These are phyloP conservation scores for Erysimum pusillum DNA, from an alignment of 441 rosid species.

Conservation along the genomic window DNA sequence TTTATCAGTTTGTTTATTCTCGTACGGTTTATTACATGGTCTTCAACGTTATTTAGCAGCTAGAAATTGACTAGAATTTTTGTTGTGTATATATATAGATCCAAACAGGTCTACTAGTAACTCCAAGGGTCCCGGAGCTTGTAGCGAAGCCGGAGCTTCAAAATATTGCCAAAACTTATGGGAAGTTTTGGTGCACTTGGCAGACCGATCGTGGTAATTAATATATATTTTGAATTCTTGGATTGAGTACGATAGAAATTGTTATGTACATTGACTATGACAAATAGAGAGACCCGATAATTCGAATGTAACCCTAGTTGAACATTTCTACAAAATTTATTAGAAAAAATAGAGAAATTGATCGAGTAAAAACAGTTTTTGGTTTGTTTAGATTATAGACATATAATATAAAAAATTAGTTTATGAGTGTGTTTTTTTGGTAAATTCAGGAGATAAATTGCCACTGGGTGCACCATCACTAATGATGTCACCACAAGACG, in stretches of 20 bases:
- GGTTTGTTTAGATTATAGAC: background rate
- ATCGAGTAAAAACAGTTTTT: background rate
- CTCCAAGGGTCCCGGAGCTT: conserved; percentile 73
- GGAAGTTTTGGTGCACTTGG: conserved; percentile 91
- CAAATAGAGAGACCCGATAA: background rate
- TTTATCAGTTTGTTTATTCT: background rate
- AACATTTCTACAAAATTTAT: background rate
- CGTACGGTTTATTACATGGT: too few relatives aligned
- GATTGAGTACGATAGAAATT: background rate
- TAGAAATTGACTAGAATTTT: background rate
- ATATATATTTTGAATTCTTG: background rate
- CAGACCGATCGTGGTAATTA: conserved; percentile 69
- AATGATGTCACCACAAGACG: conserved; percentile 82
- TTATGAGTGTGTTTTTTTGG: background rate
- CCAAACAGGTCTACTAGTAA: conserved; percentile 63
- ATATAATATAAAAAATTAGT: background rate
- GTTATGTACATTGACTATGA: background rate
- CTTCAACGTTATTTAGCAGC: background rate
- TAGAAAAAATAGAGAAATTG: too few relatives aligned
- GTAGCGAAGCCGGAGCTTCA: conserved; percentile 64
- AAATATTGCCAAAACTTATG: conserved; percentile 69
- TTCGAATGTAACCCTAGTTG: too few relatives aligned
- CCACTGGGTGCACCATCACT: conserved; percentile 69
- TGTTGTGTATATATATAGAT: conserved; percentile 45
- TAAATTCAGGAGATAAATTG: conserved; percentile 57